These are phyloP conservation scores for Fusarium subtropicale DNA, from an alignment of 2,329 filamentous ascomycete species.

Conservation along the genomic window DNA sequence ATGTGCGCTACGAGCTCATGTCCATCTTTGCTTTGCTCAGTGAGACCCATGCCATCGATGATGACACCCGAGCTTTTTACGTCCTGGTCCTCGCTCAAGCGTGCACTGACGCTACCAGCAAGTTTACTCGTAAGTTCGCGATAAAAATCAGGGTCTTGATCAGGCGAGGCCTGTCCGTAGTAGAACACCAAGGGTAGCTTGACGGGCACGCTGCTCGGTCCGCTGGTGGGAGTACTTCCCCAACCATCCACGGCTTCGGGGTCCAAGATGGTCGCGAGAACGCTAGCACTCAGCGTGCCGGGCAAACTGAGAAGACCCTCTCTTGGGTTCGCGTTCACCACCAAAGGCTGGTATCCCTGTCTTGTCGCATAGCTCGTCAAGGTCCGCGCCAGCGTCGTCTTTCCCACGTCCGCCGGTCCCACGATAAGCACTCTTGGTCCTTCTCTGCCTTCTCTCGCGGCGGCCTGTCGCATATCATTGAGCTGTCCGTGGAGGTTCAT, in stretches of 20 bases:
- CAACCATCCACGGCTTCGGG: conserved; percentile 82
- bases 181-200: conserved; percentile 94
- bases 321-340: conserved; percentile 85
- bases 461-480: conserved; percentile 75
- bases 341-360: conserved; percentile 77
- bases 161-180: conserved; percentile 79
- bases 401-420: conserved; percentile 82
- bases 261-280: conserved; percentile 88
- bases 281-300: conserved; percentile 86
- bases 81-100: conserved; percentile 79
- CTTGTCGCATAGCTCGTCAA: conserved; percentile 84
- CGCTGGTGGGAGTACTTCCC: conserved; percentile 90
- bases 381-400: conserved; percentile 83
- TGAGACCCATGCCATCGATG: conserved; percentile 82
- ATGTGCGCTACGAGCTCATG: conserved; percentile 87
- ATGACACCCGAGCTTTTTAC: conserved; percentile 82
- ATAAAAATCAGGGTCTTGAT: conserved; percentile 79
- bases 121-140: conserved; percentile 79
- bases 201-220: conserved; percentile 86
- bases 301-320: conserved; percentile 84
- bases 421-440: conserved; percentile 88
- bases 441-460: conserved; percentile 59
- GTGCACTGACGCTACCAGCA: conserved; percentile 80
- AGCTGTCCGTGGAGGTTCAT: conserved; percentile 91
- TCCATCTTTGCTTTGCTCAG: conserved; percentile 72